Evolutionary conservation across 2,329 filamentous ascomycete genomes (phyloP).

Genomic region (Geosmithia putterillii): DNA sequence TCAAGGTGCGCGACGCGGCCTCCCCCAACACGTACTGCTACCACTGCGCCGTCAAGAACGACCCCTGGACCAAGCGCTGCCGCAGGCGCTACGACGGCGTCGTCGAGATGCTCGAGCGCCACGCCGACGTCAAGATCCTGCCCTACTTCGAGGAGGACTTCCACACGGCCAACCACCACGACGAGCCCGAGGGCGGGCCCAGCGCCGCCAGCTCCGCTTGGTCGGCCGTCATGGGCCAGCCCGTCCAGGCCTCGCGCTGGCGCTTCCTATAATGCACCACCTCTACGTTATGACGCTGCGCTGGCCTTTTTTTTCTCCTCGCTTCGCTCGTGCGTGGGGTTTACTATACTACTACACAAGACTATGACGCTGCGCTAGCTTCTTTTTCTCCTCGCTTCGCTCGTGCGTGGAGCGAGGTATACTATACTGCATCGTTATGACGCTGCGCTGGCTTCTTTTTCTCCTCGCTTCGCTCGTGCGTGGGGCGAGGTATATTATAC

Average conservation of each 20-base stretch:
- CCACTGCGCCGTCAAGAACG: constrained; percentile 28
- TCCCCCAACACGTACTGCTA: constrained; percentile 28
- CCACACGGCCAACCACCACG: constrained; percentile 24
- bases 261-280: constrained; percentile 15
- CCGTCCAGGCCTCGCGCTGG: constrained; percentile 8
- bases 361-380: too few relatives aligned
- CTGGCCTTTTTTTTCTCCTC: neutral
- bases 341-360: too few relatives aligned
- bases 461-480: too few relatives aligned
- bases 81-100: constrained; percentile 25
- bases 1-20: constrained; percentile 20
- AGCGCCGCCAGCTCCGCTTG: constrained; percentile 21
- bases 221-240: constrained; percentile 12
- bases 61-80: constrained; percentile 30
- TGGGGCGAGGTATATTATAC: too few relatives aligned
- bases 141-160: constrained; percentile 32
- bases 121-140: constrained; percentile 22
- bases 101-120: constrained; percentile 22
- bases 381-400: too few relatives aligned
- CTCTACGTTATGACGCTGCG: neutral
- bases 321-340: too few relatives aligned
- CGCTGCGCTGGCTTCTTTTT: too few relatives aligned
- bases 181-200: constrained; percentile 16
- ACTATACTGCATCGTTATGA: too few relatives aligned
- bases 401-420: too few relatives aligned